A percentile compares a stretch with the other conserved stretches of the same genome.
These are phyloP conservation scores for Pascua sp. DNA, from an alignment of 1,284 basidiomycete species.

Conservation along the genomic window DNA sequence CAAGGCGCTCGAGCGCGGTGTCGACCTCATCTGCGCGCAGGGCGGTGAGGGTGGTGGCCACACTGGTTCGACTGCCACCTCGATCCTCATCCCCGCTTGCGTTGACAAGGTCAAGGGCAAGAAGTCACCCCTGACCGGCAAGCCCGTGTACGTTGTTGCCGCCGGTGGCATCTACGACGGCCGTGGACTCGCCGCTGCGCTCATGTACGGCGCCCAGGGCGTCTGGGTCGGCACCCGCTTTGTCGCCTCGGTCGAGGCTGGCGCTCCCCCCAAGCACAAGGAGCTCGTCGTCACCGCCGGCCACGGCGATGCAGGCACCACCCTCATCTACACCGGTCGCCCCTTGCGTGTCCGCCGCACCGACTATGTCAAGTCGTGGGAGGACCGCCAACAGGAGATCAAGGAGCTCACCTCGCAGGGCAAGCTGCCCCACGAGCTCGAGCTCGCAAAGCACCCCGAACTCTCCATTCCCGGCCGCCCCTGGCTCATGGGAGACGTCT, in stretches of 20 bases:
- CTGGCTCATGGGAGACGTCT: conserved; percentile 68
- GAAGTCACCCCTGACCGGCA: conserved; percentile 70
- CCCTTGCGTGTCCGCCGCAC: conserved; percentile 78
- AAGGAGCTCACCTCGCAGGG: conserved; percentile 71
- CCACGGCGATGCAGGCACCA: conserved; percentile 59
- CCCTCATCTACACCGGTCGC: conserved; percentile 81
- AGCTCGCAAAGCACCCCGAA: conserved; percentile 54
- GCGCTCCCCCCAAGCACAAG: conserved; percentile 22
- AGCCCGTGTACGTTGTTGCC: conserved; percentile 74
- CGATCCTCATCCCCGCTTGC: conserved; percentile 60
- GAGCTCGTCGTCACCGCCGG: conserved; percentile 40
- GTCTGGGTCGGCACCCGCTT: conserved; percentile 90
- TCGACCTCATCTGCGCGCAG: conserved; percentile 84
- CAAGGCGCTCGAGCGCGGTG: conserved; percentile 73
- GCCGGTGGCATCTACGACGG: conserved; percentile 85
- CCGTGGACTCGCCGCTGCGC: conserved; percentile 74
- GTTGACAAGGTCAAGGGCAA: conserved; percentile 72
- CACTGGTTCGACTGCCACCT: conserved; percentile 45
- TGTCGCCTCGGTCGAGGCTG: conserved; percentile 57
- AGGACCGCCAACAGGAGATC: conserved; percentile 41
- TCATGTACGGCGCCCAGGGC: conserved; percentile 78
- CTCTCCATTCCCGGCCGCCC: conserved; percentile 18
- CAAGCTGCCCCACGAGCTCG: conserved; percentile 66
- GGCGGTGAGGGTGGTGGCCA: conserved; percentile 79
- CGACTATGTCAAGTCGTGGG: conserved; percentile 73